Percentiles rank a stretch among this genome's conserved stretches.
phyloP scores from a whole-genome alignment of 2,329 filamentous ascomycete genomes.

The Aspergillus thermomutatus region DNA sequence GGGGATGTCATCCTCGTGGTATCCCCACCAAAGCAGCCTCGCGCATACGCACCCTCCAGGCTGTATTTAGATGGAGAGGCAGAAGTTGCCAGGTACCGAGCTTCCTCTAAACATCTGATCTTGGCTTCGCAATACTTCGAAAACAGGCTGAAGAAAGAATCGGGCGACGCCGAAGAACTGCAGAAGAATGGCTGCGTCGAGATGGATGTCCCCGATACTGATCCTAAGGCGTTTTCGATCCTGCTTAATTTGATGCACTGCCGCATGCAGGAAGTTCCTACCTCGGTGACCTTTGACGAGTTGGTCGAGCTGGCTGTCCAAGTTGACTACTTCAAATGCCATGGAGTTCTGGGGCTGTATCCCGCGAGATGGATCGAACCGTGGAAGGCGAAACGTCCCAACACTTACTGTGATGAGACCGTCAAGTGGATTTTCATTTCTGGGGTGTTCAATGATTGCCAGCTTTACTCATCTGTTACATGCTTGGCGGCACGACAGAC shows the following conservation, averaged over 20 bases:
- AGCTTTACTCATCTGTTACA: not conserved
- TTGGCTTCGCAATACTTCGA: not conserved
- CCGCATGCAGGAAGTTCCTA: not conserved
- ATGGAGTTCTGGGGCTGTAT: not conserved
- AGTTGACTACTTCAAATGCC: not conserved
- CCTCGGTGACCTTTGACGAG: not conserved
- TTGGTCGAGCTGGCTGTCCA: not conserved
- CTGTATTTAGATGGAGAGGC: not conserved
- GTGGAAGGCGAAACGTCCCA: not conserved
- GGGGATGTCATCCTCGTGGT: not conserved
- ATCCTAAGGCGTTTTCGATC: not conserved
- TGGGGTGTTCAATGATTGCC: not conserved
- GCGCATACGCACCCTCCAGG: not conserved
- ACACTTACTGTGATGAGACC: not conserved
- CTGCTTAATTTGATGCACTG: not conserved
- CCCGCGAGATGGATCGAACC: not conserved
- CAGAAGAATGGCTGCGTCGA: not conserved
- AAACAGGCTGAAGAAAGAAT: not conserved
- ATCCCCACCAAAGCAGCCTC: not conserved
- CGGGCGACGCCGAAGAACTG: not conserved
- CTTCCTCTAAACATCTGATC: not conserved
- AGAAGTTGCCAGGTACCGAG: not conserved
- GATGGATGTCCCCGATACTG: not conserved
- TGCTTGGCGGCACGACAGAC: not conserved
- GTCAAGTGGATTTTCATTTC: not conserved